These are phyloP conservation scores for Sisymbrium altissimum DNA, from an alignment of 345 rosid species.

Conservation along the genomic window DNA sequence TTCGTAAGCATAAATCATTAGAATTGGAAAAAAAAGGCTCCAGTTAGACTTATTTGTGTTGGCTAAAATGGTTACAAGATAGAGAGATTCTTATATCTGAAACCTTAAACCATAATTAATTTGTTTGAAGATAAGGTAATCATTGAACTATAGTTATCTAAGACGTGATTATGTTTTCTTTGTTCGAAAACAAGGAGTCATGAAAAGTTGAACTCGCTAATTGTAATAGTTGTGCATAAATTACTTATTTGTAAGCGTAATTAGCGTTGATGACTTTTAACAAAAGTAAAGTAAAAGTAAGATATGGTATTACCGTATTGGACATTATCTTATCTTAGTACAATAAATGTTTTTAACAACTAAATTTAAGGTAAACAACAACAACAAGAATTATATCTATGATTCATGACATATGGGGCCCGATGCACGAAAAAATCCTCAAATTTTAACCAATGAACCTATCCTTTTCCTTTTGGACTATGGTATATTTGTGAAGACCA, in stretches of 20 bases:
- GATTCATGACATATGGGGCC: constrained; percentile 7
- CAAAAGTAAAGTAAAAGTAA: neutral
- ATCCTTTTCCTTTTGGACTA: neutral
- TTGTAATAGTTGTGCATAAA: neutral
- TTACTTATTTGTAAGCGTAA: neutral
- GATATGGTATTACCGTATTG: neutral
- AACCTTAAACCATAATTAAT: neutral
- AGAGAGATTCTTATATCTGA: neutral
- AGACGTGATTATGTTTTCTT: constrained; percentile 5
- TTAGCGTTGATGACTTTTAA: constrained; percentile 5
- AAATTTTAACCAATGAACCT: neutral
- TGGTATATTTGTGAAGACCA: neutral
- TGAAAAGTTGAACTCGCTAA: neutral
- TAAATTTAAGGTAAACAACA: neutral
- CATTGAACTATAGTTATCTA: neutral
- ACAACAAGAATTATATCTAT: neutral
- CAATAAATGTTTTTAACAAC: neutral
- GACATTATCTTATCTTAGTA: neutral
- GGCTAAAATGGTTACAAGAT: constrained; percentile 13
- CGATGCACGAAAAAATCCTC: neutral
- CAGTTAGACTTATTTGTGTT: neutral
- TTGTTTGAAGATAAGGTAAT: constrained; percentile 16
- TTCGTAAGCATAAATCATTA: neutral
- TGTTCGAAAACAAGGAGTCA: neutral
- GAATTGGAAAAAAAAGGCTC: neutral